Evolutionary conservation across 805 yeast genomes (phyloP), one percentile per base, ranked within the genome.

Genomic region (Ogataea ganodermae): DNA sequence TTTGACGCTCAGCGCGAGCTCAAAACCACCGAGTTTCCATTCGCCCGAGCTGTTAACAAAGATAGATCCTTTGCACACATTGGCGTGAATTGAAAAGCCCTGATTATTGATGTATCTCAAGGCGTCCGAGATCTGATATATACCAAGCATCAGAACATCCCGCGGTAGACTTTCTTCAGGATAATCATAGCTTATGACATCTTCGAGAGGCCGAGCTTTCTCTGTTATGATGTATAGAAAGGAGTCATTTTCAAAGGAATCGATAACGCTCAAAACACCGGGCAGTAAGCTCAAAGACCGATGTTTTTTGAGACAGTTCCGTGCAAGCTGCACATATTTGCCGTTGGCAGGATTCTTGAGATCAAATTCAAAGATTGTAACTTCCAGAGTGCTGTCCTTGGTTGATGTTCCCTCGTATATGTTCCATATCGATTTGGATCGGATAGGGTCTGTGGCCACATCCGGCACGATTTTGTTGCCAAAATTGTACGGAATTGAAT

Each of bases 11-110:
- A 84, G 74, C 28, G 81, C 66, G 1, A 84, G 64, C 64, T 91
- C 97, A 58, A 90, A 81, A 1, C 96, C 96, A 49, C 86, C 86
- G 22, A 91, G 62, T 49, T 81, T 84, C 92, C 96, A 89, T 59
- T 86, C 95, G 12, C 97, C 96, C 13, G 72, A 60, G 24, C 73
- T 76, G 45, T 79, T 84, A 13, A 88, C 81, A 61, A 70, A 90
- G 1, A 91, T 75, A 1, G 86, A 78, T 33, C 77, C 71, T 16
- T 68, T 55, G 48, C 78, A 73, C 10, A 89, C 53, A 49, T 81
- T 80, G 5, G 90, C 92, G 59, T 87, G 85, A 5, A 85, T 69
- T 21, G 84, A 78, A 5, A 71, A 60, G 28, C 80, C 79, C 49
- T 80, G 86, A 21, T 66, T 70, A 53, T 84, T 83, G 41, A 87